Conservation (phyloP, 2,329 filamentous ascomycete species). For the Beauveria bassiana region DNA sequence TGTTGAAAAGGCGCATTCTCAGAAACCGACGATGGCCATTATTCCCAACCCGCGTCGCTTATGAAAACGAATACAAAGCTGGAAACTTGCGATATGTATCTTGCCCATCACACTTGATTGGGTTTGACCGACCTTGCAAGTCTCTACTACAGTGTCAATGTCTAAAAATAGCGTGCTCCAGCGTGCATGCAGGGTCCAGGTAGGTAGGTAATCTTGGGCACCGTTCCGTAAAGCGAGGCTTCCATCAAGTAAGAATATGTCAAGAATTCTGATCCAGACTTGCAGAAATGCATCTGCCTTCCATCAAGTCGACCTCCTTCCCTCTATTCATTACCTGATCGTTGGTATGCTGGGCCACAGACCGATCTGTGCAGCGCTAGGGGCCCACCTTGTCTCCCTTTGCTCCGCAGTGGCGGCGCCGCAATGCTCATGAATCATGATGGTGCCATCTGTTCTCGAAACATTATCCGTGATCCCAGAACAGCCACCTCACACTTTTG, state of each 20-base stretch:
- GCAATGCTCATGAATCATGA: background rate
- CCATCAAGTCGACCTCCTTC: background rate
- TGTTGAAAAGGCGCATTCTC: background rate
- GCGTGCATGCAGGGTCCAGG: background rate
- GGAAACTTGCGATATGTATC: too few relatives aligned
- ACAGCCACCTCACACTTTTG: background rate
- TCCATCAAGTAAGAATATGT: background rate
- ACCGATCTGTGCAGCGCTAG: background rate
- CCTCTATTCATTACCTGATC: background rate
- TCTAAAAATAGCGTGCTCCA: background rate
- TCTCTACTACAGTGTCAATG: too few relatives aligned
- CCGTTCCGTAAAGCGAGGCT: background rate
- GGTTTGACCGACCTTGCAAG: background rate
- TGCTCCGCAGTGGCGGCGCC: background rate
- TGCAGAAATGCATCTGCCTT: background rate
- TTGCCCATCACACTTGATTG: background rate
- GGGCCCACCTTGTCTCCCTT: background rate
- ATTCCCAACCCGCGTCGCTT: background rate
- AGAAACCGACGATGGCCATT: background rate
- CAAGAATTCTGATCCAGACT: background rate
- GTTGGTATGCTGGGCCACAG: background rate
- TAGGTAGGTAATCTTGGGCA: background rate
- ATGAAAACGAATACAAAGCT: background rate
- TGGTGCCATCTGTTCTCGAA: conserved; percentile 2
- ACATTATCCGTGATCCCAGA: background rate